Evolutionary conservation across 768 basidiomycete species (phyloP), one percentile per base, ranked within the genome.

Genomic region (Tephrocybe sp.): DNA sequence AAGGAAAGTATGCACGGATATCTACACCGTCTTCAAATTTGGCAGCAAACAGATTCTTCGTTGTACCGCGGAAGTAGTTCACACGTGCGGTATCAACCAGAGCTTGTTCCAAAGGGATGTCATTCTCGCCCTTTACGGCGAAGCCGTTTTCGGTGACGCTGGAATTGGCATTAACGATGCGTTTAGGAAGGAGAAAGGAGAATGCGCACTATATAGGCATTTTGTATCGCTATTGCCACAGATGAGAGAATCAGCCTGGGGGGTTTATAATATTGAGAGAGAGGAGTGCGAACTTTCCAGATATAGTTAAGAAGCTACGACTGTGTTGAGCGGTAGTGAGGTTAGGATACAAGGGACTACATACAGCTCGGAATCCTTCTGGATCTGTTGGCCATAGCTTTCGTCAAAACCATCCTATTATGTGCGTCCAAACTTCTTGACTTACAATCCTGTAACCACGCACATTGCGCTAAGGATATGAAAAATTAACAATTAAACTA

Each of bases 101-200:
- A 7, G 79, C 82, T 49, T 80, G 68, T 48, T 79, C 77, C 5
- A 78, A 57, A 1, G 83, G 69, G 68, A 78, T 72, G 41, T 60
- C 66, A 60, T 72, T 76, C 64, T 87, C 85, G 51, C 78, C 75
- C 62, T 84, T 85, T 44, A 87, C 80, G 9, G 83, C 76, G 60
- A 85, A 87, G 0, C 84, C 83, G 59, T 87, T 87, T 68, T 88
- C 84, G 1, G 84, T 87, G 22, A 86, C 80, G 57, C 82, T 84
- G 45, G 5, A 3, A 22, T 19, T 45, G 35, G 45, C 20, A 7
- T 51, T 32, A 52, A 56, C 38, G 43, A 26, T 50, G 34, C 40
- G 48, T 33, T 20, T 13, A 39, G 5, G 32, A 19, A 22, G 11
- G 13, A 30, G 26, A 44, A n/a, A 10, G 35, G 36, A 5, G 36